Evolutionary conservation across 75 land plant genomes (phyloP), one percentile per base, ranked within the genome.

Genomic region (Pinus albicaulis): DNA sequence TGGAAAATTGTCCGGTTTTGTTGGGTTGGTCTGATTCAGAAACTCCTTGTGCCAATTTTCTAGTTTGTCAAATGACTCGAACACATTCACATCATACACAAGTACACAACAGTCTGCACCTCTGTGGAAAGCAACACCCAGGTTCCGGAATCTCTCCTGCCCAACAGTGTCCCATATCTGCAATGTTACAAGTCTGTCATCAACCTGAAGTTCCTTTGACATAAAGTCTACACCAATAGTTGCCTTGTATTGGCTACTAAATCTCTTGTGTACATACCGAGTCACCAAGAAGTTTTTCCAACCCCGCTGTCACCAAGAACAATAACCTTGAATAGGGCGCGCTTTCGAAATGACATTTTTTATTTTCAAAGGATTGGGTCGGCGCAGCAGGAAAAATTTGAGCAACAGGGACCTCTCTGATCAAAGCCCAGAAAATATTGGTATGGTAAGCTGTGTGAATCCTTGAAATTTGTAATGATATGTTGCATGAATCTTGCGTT

Each of bases 101-200:
- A 92, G 82, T 25, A 90, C 88, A 74, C 94, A 92, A 48, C 92
- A 90, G 75, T 92, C 90, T 65, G 94, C 90, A 4, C 94, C 94
- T 86, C 94, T 75, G 58, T 90, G 90, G 57, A 92, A 92, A 48
- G 90, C 89, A 81, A 80, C 83, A 12, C 93, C 93, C 23, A 92
- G 81, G 64, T 92, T 92, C 56, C 89, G 89, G 73, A 92, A 92
- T 71, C 95, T 88, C 63, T 94, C 97, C 74, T 94, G 97, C 17
- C 97, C 97, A 44, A 95, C 97, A n/a, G 95, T 94, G 84, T 94
- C 97, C 97, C 97, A 94, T 8, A 94, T 90, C 94, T 94, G 93
- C 82, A 91, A 76, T 38, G 93, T 91, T 12, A 89, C 93, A 34
- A 87, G 71, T 66, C 83, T 78, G 79, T 87, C 87, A 78, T 87